Base-by-base conservation (phyloP, 192 early-diverging fungal genomes). In the Coemansia sp. region DNA sequence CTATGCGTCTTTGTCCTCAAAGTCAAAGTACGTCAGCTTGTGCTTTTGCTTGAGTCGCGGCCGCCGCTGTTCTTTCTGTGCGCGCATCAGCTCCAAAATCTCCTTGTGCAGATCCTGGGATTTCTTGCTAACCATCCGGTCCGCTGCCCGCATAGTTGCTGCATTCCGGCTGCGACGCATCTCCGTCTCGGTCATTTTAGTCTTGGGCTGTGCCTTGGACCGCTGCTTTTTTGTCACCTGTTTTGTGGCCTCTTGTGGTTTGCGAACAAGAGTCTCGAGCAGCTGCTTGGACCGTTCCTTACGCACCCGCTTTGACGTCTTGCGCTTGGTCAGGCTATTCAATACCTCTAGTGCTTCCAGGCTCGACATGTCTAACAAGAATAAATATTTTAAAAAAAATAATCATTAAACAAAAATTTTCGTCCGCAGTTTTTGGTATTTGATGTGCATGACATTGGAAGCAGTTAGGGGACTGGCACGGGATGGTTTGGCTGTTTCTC, bases 11-110 rank as follows among this genome's bases (percentile, higher is more conserved):
- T 52, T 53, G 24, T 78, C 75, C 21, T 79, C 67, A 65, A 79
- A 79, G 53, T 79, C 76, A 58, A 70, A 73, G 62, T 64, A 79
- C 10, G 67, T 41, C 22, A 69, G 60, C 49, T 59, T 70, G 27
- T 65, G 54, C 54, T 68, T 76, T 14, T 32, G 51, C 57, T 68
- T 71, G 0, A 67, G 10, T 38, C 64, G 64, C 11, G 77, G 70
- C 57, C 24, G 48, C 3, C 77, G 55, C 21, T 65, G 71, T 27
- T 79, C 77, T 32, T 66, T 67, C 37, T 70, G 67, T 19, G 77
- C 77, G 22, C 62, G 54, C 57, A 79, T 4, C 23, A 79, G 67
- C 64, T 79, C 77, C 21, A 79, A 4, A 8, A 79, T 48, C 6
- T 74, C 62, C 25, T 53, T 51, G 41, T 74, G 71, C 61, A 79